Evolutionary conservation across 345 rosid genomes (phyloP), one percentile per base, ranked within the genome.

Genomic region (Pistacia vera): DNA sequence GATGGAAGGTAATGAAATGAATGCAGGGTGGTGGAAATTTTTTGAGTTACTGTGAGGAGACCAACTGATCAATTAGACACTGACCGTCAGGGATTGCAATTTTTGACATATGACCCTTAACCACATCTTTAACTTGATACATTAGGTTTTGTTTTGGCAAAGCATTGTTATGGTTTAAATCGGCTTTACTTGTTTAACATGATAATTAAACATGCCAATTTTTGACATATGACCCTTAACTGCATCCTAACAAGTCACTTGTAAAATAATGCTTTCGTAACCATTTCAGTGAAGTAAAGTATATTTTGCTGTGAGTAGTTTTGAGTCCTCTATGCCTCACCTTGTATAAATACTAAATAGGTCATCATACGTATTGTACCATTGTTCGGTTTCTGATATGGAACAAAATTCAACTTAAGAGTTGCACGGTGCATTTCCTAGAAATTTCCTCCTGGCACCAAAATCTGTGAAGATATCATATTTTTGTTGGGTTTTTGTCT

Each of bases 1-100:
- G 97, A 94, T 83, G 99, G 99, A 77, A 94, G 99, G 99, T 93
- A 85, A 78, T 76, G 35, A 49, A 59, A 51, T 5, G 2, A 52
- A 54, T 48, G 35, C 11, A 5, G 44, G 30, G 12, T 10, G 44
- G 3, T 66, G n/a, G 35, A 17, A n/a, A n/a, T 22, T 17, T 74
- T 54, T 36, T 36, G 0, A 17, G 4, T 35, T 36, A 49, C 9
- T 3, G 11, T 22, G 28, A 33, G 20, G 52, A 36, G 25, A n/a
- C 13, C 48, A 25, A 44, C 41, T 33, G 12, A 46, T 16, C 64
- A 72, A 61, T 8, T 36, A 16, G 33, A 62, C 35, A 2, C 56
- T 13, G 13, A 59, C 3, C 11, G 17, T 4, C 28, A 11, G 68
- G 58, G n/a, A 72, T 30, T 12, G 11, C 7, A 16, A 48, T 62